Percentiles rank a stretch among this genome's conserved stretches.
Conservation (phyloP, 148 eudicot genomes). For the Cornus kousa region DNA sequence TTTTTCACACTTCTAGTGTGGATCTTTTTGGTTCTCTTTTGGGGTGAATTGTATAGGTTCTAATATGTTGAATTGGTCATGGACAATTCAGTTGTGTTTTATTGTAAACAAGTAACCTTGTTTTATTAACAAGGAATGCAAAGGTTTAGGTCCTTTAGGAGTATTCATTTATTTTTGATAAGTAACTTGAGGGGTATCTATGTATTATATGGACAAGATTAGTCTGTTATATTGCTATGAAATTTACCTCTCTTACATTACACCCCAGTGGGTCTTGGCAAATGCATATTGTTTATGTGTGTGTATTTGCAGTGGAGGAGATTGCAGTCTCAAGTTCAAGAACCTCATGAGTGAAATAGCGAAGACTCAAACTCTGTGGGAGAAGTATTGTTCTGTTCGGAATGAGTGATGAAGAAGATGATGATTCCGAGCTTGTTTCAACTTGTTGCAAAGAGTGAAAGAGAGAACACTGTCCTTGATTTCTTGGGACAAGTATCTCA, state of each 20-base stretch:
- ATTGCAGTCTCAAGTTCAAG: constrained; percentile 82
- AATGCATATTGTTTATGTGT: neutral
- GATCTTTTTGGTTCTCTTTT: too few species aligned
- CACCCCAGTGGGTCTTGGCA: neutral
- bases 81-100: too few species aligned
- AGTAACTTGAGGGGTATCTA: too few species aligned
- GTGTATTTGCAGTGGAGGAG: constrained; percentile 74
- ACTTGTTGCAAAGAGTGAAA: neutral
- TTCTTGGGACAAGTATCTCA: neutral
- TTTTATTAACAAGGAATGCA: too few species aligned
- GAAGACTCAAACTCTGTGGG: constrained; percentile 55
- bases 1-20: too few species aligned
- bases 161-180: too few species aligned
- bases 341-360: constrained; percentile 83
- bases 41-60: too few species aligned
- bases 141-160: too few species aligned
- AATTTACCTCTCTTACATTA: neutral
- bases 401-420: constrained; percentile 50
- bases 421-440: neutral
- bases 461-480: neutral
- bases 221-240: neutral
- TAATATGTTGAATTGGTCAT: too few species aligned
- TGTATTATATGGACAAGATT: too few species aligned
- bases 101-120: too few species aligned
- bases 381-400: constrained; percentile 75